Conservation (phyloP, 306 rosid genomes). For the Cucumis cinereus region DNA sequence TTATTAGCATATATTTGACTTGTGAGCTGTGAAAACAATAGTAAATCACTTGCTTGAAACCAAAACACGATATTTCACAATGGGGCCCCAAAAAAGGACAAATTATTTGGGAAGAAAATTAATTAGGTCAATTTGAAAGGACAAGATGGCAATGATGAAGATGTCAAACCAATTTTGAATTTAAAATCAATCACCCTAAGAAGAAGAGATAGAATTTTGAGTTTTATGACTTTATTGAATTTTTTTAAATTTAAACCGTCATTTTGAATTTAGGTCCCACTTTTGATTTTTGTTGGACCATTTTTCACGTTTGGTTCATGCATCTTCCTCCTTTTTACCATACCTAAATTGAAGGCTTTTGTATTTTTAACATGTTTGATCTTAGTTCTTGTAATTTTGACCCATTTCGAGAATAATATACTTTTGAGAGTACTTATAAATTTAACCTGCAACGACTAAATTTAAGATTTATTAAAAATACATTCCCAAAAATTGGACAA, state of each 20-base stretch:
- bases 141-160: background rate
- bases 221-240: background rate
- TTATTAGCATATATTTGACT: background rate
- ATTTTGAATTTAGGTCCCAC: background rate
- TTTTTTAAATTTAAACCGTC: background rate
- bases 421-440: too few species aligned
- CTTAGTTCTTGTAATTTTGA: too few species aligned
- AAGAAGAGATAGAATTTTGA: background rate
- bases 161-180: background rate
- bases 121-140: background rate
- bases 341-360: too few species aligned
- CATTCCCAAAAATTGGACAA: too few species aligned
- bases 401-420: too few species aligned
- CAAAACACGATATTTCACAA: background rate
- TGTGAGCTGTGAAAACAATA: background rate
- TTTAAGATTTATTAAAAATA: too few species aligned
- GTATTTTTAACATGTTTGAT: too few species aligned
- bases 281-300: background rate
- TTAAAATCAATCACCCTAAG: background rate
- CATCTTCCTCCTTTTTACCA: background rate
- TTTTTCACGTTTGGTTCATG: background rate
- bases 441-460: too few species aligned
- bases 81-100: background rate
- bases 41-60: background rate
- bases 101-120: background rate